Evolutionary conservation across 139 green algal genomes (phyloP), one percentile per base, ranked within the genome.

Genomic region (Auxenochlorella protothecoides): DNA sequence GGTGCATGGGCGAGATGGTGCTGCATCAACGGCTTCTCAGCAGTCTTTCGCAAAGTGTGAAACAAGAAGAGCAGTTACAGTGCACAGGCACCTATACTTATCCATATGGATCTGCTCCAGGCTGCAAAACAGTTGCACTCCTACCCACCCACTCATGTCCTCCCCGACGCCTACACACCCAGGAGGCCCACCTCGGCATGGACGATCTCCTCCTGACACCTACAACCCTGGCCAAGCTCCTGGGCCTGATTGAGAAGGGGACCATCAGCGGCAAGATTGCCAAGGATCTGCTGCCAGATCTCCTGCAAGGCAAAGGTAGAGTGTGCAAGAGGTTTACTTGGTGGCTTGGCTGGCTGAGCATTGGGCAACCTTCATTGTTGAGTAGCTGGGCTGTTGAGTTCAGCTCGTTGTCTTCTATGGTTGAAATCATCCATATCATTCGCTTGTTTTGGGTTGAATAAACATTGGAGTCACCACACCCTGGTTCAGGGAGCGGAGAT

Each of bases 211-310:
- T 68, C 12, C 78, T 94, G 59, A 78, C 66, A 0, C 86, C 91
- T 4, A 63, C 69, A 3, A 78, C 75, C 0, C 83, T 98, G 15
- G 89, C 86, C 6, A 92, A 98, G 76, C 91, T 98, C 84, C 88
- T 98, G n/a, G 10, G 6, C 5, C 81, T 97, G 4, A 98, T 98
- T 53, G 89, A 97, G 69, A 73, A 84, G 16, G 85, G 83, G 65
- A 84, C 80, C 44, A 97, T 98, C 80, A 94, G 85, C 73, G 94
- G 94, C 75, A 98, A 98, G 83, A 98, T 98, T 70, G 94, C 82
- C 53, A 98, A 98, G 78, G 88, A 98, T 65, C 72, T 97, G 62
- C 80, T 97, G 74, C 90, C 92, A 3, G 80, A 88, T 3, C 83
- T 96, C 63, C 75, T 96, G 44, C 51, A 62, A 65, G 53, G 79